Base-by-base conservation (phyloP, 2,329 filamentous ascomycete genomes). In the Colletotrichum neosansevieriae region DNA sequence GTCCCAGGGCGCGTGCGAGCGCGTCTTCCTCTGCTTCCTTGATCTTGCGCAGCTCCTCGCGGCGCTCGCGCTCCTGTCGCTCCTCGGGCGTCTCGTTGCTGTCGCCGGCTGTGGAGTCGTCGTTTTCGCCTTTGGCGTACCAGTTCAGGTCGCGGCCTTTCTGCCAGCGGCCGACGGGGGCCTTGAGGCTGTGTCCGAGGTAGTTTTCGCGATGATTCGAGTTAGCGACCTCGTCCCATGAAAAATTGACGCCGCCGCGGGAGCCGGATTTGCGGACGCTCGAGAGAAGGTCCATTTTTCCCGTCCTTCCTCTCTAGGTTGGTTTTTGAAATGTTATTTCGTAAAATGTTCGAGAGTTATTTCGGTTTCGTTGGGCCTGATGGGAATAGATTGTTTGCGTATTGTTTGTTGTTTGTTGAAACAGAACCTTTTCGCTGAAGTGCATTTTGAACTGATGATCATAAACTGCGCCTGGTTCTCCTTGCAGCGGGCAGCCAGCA, bases 21-120 rank as follows among this genome's bases (percentile, higher is more conserved):
- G 94, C 96, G 78, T 98, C 95, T 76, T 97, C 93, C 75, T 99
- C 96, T 0, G 92, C 93, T 78, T 97, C 92, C 76, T 97, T 98
- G 76, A 98, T 86, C 73, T 86, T 89, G 73, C 89, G 88, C 73
- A 96, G 86, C 79, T 98, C 95, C 74, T 94, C 92, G 69, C 89
- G 89, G 61, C 92, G 85, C 76, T 91, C 87, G 70, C 88, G 83
- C 49, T 84, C 87, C 15, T 80, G 82, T 54, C 83, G 85, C 74
- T 91, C 85, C 69, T 89, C 88, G 6, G 85, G 82, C 1, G 87
- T 89, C 75, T 88, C 89, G 70, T 79, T 80, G 42, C 84, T 89
- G 70, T 79, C 80, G 40, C 84, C 82, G n/a, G 82, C 78, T 34
- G 85, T 83, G 29, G 85, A 79, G 40, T 84, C 86, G 38, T 84